phyloP scores from a whole-genome alignment of 192 early-diverging fungal species.

The Linnemannia exigua region DNA sequence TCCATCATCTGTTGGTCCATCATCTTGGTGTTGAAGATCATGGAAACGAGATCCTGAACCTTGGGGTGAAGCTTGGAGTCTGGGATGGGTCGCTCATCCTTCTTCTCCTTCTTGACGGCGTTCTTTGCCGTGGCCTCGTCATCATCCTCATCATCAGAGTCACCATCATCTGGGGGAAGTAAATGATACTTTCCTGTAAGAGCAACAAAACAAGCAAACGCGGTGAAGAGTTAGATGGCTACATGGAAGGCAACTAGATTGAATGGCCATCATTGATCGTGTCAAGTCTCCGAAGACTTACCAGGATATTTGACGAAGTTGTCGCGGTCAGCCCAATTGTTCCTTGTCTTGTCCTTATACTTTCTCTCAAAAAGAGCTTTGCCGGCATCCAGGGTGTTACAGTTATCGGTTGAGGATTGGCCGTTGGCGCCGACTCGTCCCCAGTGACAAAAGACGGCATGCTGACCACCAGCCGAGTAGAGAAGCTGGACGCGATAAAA shows the following conservation, averaged over 20 bases:
- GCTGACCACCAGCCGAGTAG: slow-evolving; percentile 43
- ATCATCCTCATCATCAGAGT: slow-evolving; percentile 62
- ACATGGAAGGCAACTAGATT: not conserved
- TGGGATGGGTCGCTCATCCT: slow-evolving; percentile 41
- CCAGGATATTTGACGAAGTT: slow-evolving; percentile 35
- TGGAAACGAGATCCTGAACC: slow-evolving; percentile 71
- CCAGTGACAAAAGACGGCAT: slow-evolving; percentile 79
- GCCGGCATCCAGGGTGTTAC: slow-evolving; percentile 43
- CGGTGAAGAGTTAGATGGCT: not conserved
- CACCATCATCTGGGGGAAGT: slow-evolving; percentile 76
- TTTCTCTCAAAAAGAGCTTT: slow-evolving; percentile 71
- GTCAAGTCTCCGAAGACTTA: not conserved
- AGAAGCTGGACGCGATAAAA: slow-evolving; percentile 80
- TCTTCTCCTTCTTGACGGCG: slow-evolving; percentile 18
- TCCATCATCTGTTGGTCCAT: slow-evolving; percentile 68
- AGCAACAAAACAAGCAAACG: not conserved
- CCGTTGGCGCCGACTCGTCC: slow-evolving; percentile 78
- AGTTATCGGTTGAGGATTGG: slow-evolving; percentile 55
- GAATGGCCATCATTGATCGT: not conserved
- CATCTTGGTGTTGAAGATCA: slow-evolving; percentile 81
- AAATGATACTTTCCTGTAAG: slow-evolving; percentile 67
- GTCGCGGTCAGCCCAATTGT: slow-evolving; percentile 71
- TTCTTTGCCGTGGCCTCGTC: slow-evolving; percentile 11
- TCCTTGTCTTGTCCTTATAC: slow-evolving; percentile 78
- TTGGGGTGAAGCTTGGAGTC: slow-evolving; percentile 61